A percentile compares a stretch with the other conserved stretches of the same genome.
Evolutionary conservation across 225 moss, liverwort and hornwort species (phyloP).

Genomic region (Bryum argenteum): DNA sequence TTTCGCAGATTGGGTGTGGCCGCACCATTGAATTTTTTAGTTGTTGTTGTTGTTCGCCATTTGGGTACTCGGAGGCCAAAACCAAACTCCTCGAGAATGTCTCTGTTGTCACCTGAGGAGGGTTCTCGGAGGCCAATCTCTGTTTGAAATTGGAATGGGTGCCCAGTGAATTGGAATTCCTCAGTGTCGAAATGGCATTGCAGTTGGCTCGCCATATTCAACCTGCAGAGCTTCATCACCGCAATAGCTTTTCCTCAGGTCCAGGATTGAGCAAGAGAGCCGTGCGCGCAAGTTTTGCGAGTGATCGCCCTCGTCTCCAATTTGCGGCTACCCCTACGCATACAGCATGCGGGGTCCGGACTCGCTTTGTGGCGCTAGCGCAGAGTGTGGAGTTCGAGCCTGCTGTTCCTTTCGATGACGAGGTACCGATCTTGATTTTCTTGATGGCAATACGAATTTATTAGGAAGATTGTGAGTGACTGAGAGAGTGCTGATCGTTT

Average conservation of each 20-base stretch:
- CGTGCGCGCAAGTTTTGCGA: not conserved
- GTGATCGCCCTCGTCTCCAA: not conserved
- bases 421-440: slow-evolving; percentile 12
- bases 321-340: not conserved
- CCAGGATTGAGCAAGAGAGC: slow-evolving; percentile 17
- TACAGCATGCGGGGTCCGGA: slow-evolving; percentile 7
- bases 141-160: not conserved
- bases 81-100: no score
- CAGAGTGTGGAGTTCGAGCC: slow-evolving; percentile 34
- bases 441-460: slow-evolving; percentile 3
- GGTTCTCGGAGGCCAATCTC: no score
- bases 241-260: not conserved
- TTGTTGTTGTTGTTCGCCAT: no score
- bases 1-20: no score
- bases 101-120: no score
- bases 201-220: slow-evolving; percentile 35
- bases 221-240: not conserved
- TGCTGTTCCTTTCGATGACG: slow-evolving; percentile 25
- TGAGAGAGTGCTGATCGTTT: not conserved
- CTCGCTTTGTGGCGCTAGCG: slow-evolving; percentile 24
- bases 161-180: not conserved
- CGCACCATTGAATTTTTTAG: no score
- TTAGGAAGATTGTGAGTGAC: not conserved
- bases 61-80: no score
- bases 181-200: slow-evolving; percentile 26